These are phyloP conservation scores for Handroanthus guayacan DNA, from an alignment of 257 asterid genomes.

Conservation along the genomic window DNA sequence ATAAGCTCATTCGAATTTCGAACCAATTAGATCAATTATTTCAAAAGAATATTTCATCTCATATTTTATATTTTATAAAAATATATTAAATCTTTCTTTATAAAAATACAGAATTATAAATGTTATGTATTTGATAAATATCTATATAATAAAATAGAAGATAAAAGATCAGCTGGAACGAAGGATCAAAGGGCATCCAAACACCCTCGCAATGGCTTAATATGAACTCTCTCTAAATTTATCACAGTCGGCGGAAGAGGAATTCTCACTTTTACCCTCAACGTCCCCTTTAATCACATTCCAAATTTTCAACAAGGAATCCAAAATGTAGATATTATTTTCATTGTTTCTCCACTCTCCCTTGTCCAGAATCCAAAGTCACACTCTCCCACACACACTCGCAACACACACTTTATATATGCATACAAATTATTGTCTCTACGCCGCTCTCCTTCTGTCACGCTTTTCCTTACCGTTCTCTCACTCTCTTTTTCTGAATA, in stretches of 20 bases:
- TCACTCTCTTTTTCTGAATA: constrained; percentile 16
- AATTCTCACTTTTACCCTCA: constrained; percentile 30
- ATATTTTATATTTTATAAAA: too few relatives aligned
- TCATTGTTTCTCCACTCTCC: constrained; percentile 26
- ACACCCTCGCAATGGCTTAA: too few relatives aligned
- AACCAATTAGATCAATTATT: too few relatives aligned
- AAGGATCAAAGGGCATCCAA: too few relatives aligned
- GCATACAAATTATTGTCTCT: constrained; percentile 38
- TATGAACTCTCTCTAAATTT: not conserved
- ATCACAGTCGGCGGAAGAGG: not conserved
- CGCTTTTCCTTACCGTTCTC: constrained; percentile 23
- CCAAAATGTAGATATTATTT: constrained; percentile 8
- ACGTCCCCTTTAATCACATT: not conserved
- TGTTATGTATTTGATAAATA: too few relatives aligned
- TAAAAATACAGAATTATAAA: too few relatives aligned
- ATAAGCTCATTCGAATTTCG: too few relatives aligned
- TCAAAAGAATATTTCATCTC: too few relatives aligned
- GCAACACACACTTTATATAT: not conserved
- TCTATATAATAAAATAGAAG: too few relatives aligned
- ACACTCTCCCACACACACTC: constrained; percentile 19
- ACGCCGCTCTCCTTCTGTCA: constrained; percentile 29
- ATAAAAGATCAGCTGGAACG: too few relatives aligned
- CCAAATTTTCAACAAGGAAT: constrained; percentile 11
- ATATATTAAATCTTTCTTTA: too few relatives aligned
- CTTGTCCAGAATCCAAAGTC: not conserved